These are phyloP conservation scores for Jasminum sambac DNA, from an alignment of 257 asterid genomes.

Conservation along the genomic window DNA sequence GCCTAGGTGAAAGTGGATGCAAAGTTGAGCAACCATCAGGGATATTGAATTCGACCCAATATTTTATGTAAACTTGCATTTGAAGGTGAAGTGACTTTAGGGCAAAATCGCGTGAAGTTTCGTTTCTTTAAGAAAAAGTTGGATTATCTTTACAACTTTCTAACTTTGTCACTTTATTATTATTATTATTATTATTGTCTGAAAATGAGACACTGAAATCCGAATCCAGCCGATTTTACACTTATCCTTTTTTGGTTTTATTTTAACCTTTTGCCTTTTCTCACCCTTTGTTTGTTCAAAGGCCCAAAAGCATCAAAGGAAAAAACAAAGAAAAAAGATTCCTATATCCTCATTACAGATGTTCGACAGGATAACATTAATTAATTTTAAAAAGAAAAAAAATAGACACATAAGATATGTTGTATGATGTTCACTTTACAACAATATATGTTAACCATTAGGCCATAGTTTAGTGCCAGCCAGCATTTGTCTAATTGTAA, in stretches of 20 bases:
- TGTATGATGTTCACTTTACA: background rate
- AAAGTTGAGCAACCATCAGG: background rate
- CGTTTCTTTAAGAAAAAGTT: conserved; percentile 33
- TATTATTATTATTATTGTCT: background rate
- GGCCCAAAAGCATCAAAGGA: background rate
- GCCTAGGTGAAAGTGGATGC: background rate
- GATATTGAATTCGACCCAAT: background rate
- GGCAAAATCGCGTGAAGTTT: conserved; percentile 17
- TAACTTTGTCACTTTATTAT: background rate
- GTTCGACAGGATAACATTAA: background rate
- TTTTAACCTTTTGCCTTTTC: background rate
- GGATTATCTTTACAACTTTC: background rate
- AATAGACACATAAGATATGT: background rate
- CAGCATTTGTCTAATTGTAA: background rate
- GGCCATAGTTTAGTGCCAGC: too few species aligned
- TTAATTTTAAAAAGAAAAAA: too few species aligned
- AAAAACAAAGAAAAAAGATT: background rate
- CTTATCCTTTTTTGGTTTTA: background rate
- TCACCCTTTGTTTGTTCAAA: background rate
- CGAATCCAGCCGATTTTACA: background rate
- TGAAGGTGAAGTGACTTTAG: background rate
- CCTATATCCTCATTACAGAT: background rate
- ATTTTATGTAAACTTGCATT: background rate
- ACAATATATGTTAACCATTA: background rate
- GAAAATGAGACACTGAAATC: background rate